These are phyloP conservation scores for Tolypocladium endophyticum DNA, from an alignment of 2,329 filamentous ascomycete species.

Conservation along the genomic window DNA sequence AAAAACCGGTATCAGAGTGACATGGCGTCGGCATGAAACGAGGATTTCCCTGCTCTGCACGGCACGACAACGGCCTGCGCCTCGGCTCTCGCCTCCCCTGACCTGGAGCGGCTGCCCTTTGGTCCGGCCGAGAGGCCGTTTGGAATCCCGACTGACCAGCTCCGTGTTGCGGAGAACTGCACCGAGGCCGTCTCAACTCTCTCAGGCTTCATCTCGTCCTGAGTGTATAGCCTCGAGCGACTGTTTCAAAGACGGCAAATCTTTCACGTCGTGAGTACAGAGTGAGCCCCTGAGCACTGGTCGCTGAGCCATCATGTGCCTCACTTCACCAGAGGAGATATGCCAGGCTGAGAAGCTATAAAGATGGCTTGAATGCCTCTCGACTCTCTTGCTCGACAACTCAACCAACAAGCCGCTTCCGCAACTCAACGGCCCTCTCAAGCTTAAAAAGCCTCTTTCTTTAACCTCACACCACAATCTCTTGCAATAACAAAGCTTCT, in stretches of 20 bases:
- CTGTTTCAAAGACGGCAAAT: not conserved
- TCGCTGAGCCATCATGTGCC: not conserved
- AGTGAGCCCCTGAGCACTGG: not conserved
- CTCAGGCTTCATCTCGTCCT: not conserved
- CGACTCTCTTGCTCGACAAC: not conserved
- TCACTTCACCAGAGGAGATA: not conserved
- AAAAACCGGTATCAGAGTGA: not conserved
- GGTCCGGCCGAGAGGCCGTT: not conserved
- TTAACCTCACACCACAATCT: not conserved
- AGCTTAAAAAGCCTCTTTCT: not conserved
- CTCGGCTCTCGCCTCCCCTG: not conserved
- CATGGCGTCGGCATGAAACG: not conserved
- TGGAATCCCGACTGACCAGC: not conserved
- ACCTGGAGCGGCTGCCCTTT: not conserved
- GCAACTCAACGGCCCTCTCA: not conserved
- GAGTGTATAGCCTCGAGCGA: not conserved
- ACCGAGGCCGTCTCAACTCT: not conserved
- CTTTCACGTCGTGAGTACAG: not conserved
- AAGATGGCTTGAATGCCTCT: not conserved
- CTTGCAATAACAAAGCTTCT: not conserved
- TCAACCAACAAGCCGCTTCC: not conserved
- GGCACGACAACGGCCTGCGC: not conserved
- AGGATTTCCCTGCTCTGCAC: not conserved
- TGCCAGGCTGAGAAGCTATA: not conserved
- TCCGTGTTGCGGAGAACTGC: not conserved